Evolutionary conservation across 345 rosid species (phyloP).

Genomic region (thale cress (Arabidopsis thaliana)): DNA sequence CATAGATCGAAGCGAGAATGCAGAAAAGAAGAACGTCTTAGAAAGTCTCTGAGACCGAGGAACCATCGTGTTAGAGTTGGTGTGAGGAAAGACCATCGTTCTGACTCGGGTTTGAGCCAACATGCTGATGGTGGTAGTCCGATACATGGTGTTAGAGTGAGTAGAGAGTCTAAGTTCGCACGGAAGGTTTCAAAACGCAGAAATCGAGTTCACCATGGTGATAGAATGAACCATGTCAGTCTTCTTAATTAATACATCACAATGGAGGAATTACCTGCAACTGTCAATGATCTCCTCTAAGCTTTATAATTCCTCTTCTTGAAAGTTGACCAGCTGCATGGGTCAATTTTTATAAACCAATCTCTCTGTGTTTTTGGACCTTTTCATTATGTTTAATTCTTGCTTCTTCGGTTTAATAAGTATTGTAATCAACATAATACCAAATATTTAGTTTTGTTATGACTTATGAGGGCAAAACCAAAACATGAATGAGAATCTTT

Average conservation of each 20-base stretch:
- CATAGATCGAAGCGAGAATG: constrained; percentile 23
- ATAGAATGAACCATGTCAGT: not conserved
- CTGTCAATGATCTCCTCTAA: no score
- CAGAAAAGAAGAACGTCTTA: constrained; percentile 49
- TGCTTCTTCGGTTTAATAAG: no score
- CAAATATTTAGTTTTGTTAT: not conserved
- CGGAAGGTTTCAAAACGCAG: constrained; percentile 43
- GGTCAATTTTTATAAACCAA: no score
- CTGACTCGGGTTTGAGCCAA: constrained; percentile 26
- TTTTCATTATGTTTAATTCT: no score
- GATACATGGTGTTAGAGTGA: constrained; percentile 48
- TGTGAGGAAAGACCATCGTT: constrained; percentile 39
- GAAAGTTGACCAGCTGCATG: no score
- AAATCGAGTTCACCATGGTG: constrained; percentile 20
- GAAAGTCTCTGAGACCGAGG: constrained; percentile 54
- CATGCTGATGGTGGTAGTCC: constrained; percentile 34
- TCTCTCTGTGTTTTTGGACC: no score
- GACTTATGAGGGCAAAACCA: not conserved
- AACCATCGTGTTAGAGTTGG: constrained; percentile 50
- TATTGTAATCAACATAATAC: no score
- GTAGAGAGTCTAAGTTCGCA: constrained; percentile 52
- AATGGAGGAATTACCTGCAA: no score
- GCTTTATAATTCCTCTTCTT: no score
- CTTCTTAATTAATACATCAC: not conserved
- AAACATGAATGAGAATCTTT: not conserved